Evolutionary conservation across 169 alveolate genomes (phyloP), one percentile per base, ranked within the genome.

Genomic region (Babesia bovis): DNA sequence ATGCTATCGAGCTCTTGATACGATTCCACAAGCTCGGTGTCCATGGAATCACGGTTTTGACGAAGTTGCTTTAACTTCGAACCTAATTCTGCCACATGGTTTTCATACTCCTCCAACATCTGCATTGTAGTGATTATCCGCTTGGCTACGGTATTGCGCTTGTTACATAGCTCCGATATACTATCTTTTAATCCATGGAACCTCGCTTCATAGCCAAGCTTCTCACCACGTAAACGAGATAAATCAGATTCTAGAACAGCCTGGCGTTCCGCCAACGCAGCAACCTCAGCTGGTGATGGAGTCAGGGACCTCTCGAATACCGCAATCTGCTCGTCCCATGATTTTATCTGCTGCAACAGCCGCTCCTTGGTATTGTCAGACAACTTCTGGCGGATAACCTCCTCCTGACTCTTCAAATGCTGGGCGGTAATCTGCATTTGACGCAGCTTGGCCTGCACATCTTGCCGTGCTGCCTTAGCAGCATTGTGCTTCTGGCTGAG

Each of bases 391-490:
- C 61, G 65, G 9, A 76, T 40, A 2, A 56, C 36, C 2, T 76
- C 85, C 49, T 60, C 81, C 26, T 45, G 63, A 5, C 81, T 70
- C 30, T 25, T 49, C 3, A 78, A 45, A 25, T 78, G 56, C 4
- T 78, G 69, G 15, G 69, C 21, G 19, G 87, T 44, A 10, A 78
- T 45, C 13, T 66, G 56, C 53, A 76, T 45, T 25, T 70, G 71
- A 32, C 63, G 32, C 74, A 35, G 35, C 13, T 79, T 41, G 3
- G 56, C 78, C 2, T 32, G 52, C 23, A 49, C n/a, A 0, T 35
- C 0, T 3, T 19, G 44, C 15, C 71, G 57, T 10, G 59, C 68
- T 1, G 52, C 17, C 47, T 79, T 69, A 23, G 45, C 44, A 1
- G 23, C 28, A 19, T 15, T 42, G 45, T 40, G 42, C 4, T 45